Evolutionary conservation across 2,329 filamentous ascomycete species (phyloP).

Genomic region (Bertia moriformis): DNA sequence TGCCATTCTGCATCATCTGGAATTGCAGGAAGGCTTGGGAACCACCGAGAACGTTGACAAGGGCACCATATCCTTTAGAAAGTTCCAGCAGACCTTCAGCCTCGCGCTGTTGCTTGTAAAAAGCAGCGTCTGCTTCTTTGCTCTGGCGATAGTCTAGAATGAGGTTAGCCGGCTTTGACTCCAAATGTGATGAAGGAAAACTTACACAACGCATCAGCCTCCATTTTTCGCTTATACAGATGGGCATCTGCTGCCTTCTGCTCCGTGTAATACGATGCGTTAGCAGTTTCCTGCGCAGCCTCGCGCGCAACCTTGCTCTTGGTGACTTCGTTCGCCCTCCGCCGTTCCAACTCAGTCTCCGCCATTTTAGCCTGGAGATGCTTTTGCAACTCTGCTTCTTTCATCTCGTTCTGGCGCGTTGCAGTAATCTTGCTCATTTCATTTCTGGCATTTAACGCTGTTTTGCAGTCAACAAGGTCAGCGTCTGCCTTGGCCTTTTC

Average conservation of each 20-base stretch:
- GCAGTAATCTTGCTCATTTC: constrained; percentile 65
- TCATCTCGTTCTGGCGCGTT: constrained; percentile 55
- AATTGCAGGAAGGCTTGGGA: constrained; percentile 67
- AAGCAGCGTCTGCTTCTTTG: constrained; percentile 42
- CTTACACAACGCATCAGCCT: constrained; percentile 41
- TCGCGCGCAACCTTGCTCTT: constrained; percentile 60
- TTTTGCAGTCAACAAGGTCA: constrained; percentile 58
- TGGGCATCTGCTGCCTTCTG: constrained; percentile 40
- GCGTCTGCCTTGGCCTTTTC: constrained; percentile 70
- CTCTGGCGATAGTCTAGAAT: constrained; percentile 6
- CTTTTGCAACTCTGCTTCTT: constrained; percentile 68
- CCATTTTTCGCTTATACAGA: constrained; percentile 47
- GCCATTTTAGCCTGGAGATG: constrained; percentile 67
- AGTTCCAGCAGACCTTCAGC: constrained; percentile 65
- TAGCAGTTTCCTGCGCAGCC: constrained; percentile 53
- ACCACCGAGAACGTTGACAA: constrained; percentile 62
- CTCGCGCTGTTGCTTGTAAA: constrained; percentile 51
- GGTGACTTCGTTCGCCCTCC: constrained; percentile 64
- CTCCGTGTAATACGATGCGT: constrained; percentile 40
- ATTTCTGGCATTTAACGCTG: constrained; percentile 58
- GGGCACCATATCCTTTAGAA: constrained; percentile 64
- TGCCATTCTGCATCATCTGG: constrained; percentile 75
- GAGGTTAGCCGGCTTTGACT: not conserved
- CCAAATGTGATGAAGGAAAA: constrained; percentile 1
- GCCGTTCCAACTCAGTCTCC: constrained; percentile 65